Evolutionary conservation across 78 protist genomes (phyloP).

Genomic region (Dictyostelium capitatum): DNA sequence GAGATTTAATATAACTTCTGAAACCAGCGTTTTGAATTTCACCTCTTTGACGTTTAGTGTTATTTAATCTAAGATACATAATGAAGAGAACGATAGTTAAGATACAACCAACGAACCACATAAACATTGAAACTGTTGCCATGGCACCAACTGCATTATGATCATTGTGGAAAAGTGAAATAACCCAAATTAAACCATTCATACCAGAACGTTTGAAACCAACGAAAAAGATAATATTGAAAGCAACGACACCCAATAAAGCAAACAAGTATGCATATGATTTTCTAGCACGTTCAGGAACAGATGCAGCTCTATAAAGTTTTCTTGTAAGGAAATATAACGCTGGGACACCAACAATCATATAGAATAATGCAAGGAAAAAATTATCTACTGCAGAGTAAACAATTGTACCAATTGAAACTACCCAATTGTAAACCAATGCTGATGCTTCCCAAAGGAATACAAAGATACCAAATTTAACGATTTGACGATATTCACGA

Average conservation of each 20-base stretch:
- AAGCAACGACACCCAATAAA: neutral
- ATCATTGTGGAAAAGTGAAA: constrained; percentile 70
- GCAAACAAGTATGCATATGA: constrained; percentile 29
- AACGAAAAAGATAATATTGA: constrained; percentile 32
- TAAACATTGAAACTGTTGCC: constrained; percentile 27
- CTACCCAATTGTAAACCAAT: constrained; percentile 17
- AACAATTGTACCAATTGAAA: constrained; percentile 33
- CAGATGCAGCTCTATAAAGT: constrained; percentile 45
- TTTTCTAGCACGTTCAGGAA: neutral
- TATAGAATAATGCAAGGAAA: constrained; percentile 49
- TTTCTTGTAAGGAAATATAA: constrained; percentile 28
- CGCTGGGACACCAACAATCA: constrained; percentile 60
- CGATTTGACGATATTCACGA: constrained; percentile 7
- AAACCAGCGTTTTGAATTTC: constrained; percentile 39
- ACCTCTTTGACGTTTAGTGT: constrained; percentile 25
- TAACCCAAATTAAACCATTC: constrained; percentile 68
- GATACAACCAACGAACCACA: constrained; percentile 33
- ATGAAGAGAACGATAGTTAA: constrained; percentile 20
- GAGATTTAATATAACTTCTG: constrained; percentile 29
- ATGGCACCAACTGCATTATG: constrained; percentile 79
- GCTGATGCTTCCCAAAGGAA: constrained; percentile 20
- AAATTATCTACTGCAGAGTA: constrained; percentile 25
- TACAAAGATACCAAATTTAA: constrained; percentile 17
- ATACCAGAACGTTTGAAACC: constrained; percentile 78
- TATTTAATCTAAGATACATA: constrained; percentile 5